Evolutionary conservation across 2,329 filamentous ascomycete species (phyloP).

Genomic region (Venturia nashicola): DNA sequence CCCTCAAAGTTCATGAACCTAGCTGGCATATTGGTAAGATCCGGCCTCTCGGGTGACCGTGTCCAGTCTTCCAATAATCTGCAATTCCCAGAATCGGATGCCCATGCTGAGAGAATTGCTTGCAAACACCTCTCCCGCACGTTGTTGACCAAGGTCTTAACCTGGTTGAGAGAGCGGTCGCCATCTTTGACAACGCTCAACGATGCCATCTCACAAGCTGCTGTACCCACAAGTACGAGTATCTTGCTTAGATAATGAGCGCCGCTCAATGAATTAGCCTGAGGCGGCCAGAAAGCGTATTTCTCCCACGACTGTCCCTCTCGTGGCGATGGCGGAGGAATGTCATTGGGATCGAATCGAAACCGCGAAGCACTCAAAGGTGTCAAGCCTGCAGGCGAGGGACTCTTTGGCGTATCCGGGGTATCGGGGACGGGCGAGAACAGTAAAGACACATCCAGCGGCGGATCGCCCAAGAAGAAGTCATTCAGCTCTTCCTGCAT

Average conservation of each 20-base stretch:
- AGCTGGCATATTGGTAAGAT: conserved; percentile 82
- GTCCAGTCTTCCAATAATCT: conserved; percentile 93
- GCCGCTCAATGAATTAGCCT: conserved; percentile 84
- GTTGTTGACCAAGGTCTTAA: conserved; percentile 63
- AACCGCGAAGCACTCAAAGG: conserved; percentile 60
- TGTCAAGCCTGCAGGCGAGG: conserved; percentile 40
- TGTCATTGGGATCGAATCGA: conserved; percentile 64
- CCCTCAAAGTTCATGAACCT: conserved; percentile 80
- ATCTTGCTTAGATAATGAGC: conserved; percentile 80
- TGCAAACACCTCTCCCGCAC: conserved; percentile 76
- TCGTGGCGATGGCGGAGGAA: conserved; percentile 61
- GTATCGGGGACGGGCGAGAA: conserved; percentile 73
- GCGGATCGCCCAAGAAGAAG: conserved; percentile 79
- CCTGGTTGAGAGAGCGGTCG: conserved; percentile 48
- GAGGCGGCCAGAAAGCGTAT: conserved; percentile 91
- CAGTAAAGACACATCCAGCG: conserved; percentile 79
- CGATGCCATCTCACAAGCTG: conserved; percentile 72
- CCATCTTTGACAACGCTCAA: conserved; percentile 53
- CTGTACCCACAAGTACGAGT: conserved; percentile 70
- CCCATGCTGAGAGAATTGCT: conserved; percentile 84
- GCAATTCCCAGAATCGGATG: conserved; percentile 82
- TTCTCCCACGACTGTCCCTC: conserved; percentile 84
- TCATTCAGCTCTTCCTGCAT: conserved; percentile 67
- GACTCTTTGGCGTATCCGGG: conserved; percentile 46
- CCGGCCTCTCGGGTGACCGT: conserved; percentile 63